Evolutionary conservation across 2,329 filamentous ascomycete species (phyloP).

Genomic region (Stachybotrys chlorohalonatus): DNA sequence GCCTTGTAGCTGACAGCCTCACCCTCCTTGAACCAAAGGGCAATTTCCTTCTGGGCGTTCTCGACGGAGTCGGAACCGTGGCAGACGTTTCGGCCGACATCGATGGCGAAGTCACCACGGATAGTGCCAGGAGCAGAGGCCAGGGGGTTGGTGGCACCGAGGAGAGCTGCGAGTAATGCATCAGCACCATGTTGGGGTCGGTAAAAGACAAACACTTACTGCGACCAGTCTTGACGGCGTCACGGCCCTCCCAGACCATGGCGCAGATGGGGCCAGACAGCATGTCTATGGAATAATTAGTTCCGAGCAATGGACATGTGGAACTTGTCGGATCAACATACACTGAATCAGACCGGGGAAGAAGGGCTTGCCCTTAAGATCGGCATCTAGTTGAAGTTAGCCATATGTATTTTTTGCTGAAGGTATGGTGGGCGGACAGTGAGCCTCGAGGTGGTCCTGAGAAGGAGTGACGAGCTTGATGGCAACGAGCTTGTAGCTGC

Average conservation of each 20-base stretch:
- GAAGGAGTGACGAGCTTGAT: conserved; percentile 88
- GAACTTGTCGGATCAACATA: conserved; percentile 35
- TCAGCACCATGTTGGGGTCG: background rate
- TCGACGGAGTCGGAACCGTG: conserved; percentile 98
- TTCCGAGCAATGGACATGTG: background rate
- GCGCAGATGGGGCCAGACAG: conserved; percentile 90
- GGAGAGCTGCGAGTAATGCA: conserved; percentile 51
- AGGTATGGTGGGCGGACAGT: conserved; percentile 50
- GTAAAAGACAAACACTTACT: conserved; percentile 39
- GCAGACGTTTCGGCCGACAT: conserved; percentile 91
- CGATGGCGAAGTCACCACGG: conserved; percentile 84
- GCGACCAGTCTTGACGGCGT: conserved; percentile 98
- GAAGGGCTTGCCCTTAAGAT: conserved; percentile 92
- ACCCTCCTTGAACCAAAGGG: conserved; percentile 89
- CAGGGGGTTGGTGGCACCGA: conserved; percentile 98
- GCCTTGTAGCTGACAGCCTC: conserved; percentile 82
- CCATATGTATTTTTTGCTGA: conserved; percentile 7
- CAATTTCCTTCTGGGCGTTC: conserved; percentile 99
- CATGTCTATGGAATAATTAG: conserved; percentile 61
- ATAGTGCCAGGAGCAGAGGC: conserved; percentile 95
- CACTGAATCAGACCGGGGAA: conserved; percentile 90
- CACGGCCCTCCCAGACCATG: conserved; percentile 99
- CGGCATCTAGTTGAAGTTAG: conserved; percentile 51
- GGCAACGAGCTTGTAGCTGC: conserved; percentile 92
- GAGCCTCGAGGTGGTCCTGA: conserved; percentile 95